Base-by-base conservation (phyloP, 371 early-diverging fungal species). In the Mortierella sp. region DNA sequence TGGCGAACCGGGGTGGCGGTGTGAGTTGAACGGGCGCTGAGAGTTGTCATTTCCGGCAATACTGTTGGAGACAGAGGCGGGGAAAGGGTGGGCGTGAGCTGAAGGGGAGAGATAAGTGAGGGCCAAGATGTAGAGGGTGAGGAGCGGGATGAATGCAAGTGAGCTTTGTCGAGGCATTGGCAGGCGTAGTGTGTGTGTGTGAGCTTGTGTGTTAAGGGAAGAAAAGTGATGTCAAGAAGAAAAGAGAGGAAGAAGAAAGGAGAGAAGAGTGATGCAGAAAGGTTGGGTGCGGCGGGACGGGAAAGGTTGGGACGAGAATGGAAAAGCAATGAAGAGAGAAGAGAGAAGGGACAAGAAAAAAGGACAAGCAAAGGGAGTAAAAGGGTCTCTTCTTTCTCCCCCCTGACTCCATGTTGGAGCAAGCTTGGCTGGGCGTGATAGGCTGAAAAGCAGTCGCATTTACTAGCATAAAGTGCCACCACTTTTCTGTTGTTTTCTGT, bases 91-190 rank as follows among this genome's bases (percentile, higher is more conserved):
- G 35, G 82, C 82, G 2, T 65, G 75, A 35, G 43, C 14, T 1
- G 80, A 46, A 35, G 65, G 77, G 8, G 75, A 32, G 63, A 77
- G 44, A 49, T 71, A 71, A 14, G 77, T 35, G n/a, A 82, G 51
- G 72, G 63, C 63, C 14, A 82, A 71, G 56, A 77, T 49, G 38
- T 56, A 82, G n/a, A 77, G 35, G 41, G 75, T 73, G n/a, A 82
- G 72, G 60, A 82, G 72, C 27, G 77, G 71, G 8, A 82, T n/a
- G 44, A 68, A 77, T 16, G 71, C 44, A 48, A 77, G 44, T 16
- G 77, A 74, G 65, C 74, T 77, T n/a, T 74, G 82, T 60, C 74
- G 77, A 11, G 74, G 38, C 74, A 76, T 81, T 54, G 60, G 60
- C 32, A 16, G n/a, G 3, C 27, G 60, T 18, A 32, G 60, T 32